A percentile compares a stretch with the other conserved stretches of the same genome.
Conservation (phyloP, 2,329 filamentous ascomycete genomes). For the Chaetoscypha palmicola region DNA sequence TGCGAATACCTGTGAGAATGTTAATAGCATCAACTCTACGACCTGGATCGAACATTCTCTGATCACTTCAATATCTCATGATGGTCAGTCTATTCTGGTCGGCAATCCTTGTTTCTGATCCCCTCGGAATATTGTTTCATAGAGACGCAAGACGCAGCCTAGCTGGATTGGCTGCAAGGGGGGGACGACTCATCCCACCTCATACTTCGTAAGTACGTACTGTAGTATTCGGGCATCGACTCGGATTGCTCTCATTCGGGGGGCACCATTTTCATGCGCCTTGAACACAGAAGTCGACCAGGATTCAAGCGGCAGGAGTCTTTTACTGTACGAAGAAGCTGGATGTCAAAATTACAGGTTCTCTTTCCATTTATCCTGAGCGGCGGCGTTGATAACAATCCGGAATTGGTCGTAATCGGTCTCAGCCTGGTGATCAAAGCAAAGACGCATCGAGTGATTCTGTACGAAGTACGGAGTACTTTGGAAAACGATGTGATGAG, state of each 20-base stretch:
- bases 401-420: slow-evolving; percentile 4
- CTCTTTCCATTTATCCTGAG: slow-evolving; percentile 10
- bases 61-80: no score
- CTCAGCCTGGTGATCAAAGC: slow-evolving; percentile 11
- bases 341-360: slow-evolving; percentile 8
- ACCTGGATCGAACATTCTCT: no score
- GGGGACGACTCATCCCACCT: slow-evolving; percentile 13
- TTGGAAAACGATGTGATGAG: no score
- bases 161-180: slow-evolving; percentile 14
- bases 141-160: slow-evolving; percentile 23
- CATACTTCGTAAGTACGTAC: slow-evolving; percentile 3
- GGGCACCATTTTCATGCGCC: slow-evolving; percentile 13
- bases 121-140: slow-evolving; percentile 28
- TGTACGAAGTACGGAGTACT: neutral
- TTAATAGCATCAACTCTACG: no score
- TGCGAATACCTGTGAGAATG: no score
- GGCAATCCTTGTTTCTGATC: slow-evolving; percentile 19
- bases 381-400: no score
- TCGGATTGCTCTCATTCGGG: slow-evolving; percentile 13
- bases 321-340: slow-evolving; percentile 4
- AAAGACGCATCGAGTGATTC: neutral
- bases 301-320: slow-evolving; percentile 16
- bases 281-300: slow-evolving; percentile 11
- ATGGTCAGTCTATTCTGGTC: slow-evolving; percentile 21
- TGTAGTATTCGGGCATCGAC: slow-evolving; percentile 10